Evolutionary conservation across 2,329 filamentous ascomycete species (phyloP), one percentile per base, ranked within the genome.

Genomic region (Polytolypa hystricis): DNA sequence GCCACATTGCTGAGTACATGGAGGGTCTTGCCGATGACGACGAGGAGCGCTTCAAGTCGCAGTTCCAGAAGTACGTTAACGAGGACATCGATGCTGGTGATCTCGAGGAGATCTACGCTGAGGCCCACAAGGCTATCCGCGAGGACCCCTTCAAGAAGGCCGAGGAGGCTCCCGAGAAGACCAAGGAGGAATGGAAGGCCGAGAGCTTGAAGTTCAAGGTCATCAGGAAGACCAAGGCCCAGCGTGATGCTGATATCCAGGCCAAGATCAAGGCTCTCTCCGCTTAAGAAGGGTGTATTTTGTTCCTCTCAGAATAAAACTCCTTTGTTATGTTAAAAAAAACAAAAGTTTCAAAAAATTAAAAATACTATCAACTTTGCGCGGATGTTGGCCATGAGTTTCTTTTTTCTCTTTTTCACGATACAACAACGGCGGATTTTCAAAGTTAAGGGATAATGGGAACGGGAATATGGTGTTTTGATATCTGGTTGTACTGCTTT

Each of bases 1-100:
- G 91, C 46, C 91, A 98, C 79, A 84, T 98, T 50, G 87, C 89
- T 54, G 91, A 98, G 79, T 98, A 98, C 81, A 98, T 98, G 91
- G 91, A 98, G 81, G 91, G 82, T 42, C 84, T 98, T 50, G 91
- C 91, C 70, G 91, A 98, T 59, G 91, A 98, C 64, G 91, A 98
- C 63, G 91, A 98, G 83, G 91, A 98, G 79, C 87, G 91, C 65
- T 98, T 85, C 84, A 89, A 89, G 77, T 79, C 77, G 56, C 91
- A 98, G 76, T 98, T 98, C 82, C 74, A 79, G 67, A 81, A 91
- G 71, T 98, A 98, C 78, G 82, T 94, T 54, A 89, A 98, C 51
- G 85, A 93, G 62, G 91, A 94, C 56, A 67, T 98, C 51, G 89
- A 96, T 74, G 87, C 91, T 48, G 91, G 95, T 58, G 85, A 83